Percentiles rank a stretch among this genome's conserved stretches.
These are phyloP conservation scores for Dactylis glomerata DNA, from an alignment of 176 grass and related monocot species.

Conservation along the genomic window DNA sequence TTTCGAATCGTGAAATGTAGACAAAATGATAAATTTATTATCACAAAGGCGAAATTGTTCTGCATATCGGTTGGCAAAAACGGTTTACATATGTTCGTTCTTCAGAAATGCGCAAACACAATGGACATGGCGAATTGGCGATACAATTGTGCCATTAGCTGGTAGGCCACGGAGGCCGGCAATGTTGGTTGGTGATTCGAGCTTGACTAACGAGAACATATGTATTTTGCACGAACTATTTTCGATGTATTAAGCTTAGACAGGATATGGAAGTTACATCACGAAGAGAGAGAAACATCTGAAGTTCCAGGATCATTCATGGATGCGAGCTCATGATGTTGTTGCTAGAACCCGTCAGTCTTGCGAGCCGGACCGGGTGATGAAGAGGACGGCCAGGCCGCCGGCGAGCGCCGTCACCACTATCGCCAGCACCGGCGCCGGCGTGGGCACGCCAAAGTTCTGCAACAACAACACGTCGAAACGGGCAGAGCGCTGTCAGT, in stretches of 20 bases:
- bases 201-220: not conserved
- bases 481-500: not conserved
- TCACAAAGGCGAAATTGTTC: not conserved
- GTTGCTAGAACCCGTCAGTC: conserved; percentile 31
- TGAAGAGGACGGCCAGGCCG: conserved; percentile 70
- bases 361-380: conserved; percentile 60
- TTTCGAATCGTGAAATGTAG: not conserved
- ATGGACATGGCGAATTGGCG: not conserved
- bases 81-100: not conserved
- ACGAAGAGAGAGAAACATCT: not conserved
- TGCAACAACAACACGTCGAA: conserved; percentile 27
- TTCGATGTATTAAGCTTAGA: not conserved
- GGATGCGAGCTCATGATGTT: not conserved
- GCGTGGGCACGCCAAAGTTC: conserved; percentile 67
- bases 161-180: not conserved
- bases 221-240: not conserved
- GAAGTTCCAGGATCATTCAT: not conserved
- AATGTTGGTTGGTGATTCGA: not conserved
- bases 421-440: conserved; percentile 57
- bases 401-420: conserved; percentile 68
- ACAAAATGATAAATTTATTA: no score
- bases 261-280: not conserved
- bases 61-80: no score
- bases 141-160: not conserved
- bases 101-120: not conserved